Conservation (phyloP, 1,139 yeast genomes). For the Hemisphaericaspora xylanilytica region DNA sequence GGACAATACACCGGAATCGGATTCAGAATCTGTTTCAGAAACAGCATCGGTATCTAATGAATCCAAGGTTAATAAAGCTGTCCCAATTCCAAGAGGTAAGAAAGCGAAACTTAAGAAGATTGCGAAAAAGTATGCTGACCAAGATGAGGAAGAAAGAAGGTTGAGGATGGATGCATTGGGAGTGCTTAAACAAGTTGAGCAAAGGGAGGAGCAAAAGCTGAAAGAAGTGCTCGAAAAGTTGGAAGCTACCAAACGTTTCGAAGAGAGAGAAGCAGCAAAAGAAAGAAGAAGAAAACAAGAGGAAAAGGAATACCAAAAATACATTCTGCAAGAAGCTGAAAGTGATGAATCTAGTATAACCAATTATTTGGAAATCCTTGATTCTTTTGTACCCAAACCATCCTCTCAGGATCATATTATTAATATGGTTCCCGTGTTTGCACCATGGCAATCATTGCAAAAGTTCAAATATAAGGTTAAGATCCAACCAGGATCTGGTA, state of each 20-base stretch:
- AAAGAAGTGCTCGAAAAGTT: slow-evolving; percentile 27
- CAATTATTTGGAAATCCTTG: slow-evolving; percentile 40
- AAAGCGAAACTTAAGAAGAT: slow-evolving; percentile 81
- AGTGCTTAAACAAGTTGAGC: slow-evolving; percentile 66
- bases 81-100: slow-evolving; percentile 57
- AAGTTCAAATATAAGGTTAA: slow-evolving; percentile 82
- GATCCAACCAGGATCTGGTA: slow-evolving; percentile 80
- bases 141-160: slow-evolving; percentile 83
- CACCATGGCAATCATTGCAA: slow-evolving; percentile 82
- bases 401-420: slow-evolving; percentile 40
- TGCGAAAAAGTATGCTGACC: slow-evolving; percentile 79
- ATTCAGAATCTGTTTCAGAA: slow-evolving; percentile 5
- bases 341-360: slow-evolving; percentile 24
- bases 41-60: slow-evolving; percentile 9
- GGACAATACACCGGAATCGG: slow-evolving; percentile 8
- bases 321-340: slow-evolving; percentile 34
- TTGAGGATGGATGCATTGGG: slow-evolving; percentile 80
- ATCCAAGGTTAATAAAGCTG: slow-evolving; percentile 1
- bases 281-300: slow-evolving; percentile 47
- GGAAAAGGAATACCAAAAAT: slow-evolving; percentile 50
- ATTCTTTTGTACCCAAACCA: slow-evolving; percentile 43
- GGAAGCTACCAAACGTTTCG: slow-evolving; percentile 23
- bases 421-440: slow-evolving; percentile 82
- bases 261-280: slow-evolving; percentile 23
- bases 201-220: slow-evolving; percentile 25